Percentiles rank a stretch among this genome's conserved stretches.
Evolutionary conservation across 2,329 filamentous ascomycete species (phyloP).

Genomic region (Paracoccidioides lutzii): DNA sequence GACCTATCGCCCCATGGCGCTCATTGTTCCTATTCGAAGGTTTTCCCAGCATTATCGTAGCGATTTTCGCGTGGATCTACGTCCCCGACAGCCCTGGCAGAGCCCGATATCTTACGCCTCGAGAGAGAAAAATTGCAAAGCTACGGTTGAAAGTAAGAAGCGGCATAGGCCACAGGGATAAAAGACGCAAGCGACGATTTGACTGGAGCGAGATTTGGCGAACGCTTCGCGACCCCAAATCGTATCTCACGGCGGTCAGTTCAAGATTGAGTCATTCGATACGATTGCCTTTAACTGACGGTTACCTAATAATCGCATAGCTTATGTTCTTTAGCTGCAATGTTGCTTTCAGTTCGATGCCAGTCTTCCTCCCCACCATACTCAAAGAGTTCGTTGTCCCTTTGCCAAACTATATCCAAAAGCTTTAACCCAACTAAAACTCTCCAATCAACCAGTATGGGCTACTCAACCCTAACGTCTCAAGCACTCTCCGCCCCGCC

Average conservation of each 20-base stretch:
- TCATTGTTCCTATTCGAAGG: conserved; percentile 73
- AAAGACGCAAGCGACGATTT: conserved; percentile 30
- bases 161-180: conserved; percentile 16
- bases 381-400: conserved; percentile 41
- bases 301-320: conserved; percentile 11
- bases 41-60: conserved; percentile 66
- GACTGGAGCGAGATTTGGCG: conserved; percentile 45
- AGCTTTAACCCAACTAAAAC: conserved; percentile 1
- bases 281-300: background rate
- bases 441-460: conserved; percentile 41
- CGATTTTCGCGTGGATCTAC: conserved; percentile 58
- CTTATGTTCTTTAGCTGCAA: conserved; percentile 80
- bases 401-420: conserved; percentile 4
- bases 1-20: conserved; percentile 71
- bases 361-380: conserved; percentile 76
- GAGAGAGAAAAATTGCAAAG: conserved; percentile 57
- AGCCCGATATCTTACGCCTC: conserved; percentile 49
- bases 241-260: conserved; percentile 56
- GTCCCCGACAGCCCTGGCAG: conserved; percentile 63
- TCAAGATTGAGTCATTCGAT: background rate
- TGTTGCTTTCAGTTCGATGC: conserved; percentile 75
- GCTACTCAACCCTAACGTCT: conserved; percentile 51
- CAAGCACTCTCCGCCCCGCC: conserved; percentile 74
- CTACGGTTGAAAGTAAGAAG: conserved; percentile 50
- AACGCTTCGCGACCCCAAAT: conserved; percentile 52